Evolutionary conservation across 441 rosid genomes (phyloP).

Genomic region (Gossypium davidsonii): DNA sequence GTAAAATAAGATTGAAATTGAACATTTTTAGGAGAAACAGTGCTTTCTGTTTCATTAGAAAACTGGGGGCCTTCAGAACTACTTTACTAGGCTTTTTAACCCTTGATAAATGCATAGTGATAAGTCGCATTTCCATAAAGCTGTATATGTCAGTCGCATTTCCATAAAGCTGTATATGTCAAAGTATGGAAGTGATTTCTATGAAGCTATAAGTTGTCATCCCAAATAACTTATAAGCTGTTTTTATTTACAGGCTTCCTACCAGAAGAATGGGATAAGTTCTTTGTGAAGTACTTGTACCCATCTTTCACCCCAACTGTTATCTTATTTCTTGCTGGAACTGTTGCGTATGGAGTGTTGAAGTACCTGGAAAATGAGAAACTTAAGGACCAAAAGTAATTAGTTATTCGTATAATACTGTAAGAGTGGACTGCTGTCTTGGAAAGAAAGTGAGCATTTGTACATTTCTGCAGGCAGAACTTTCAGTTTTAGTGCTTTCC

Average conservation of each 20-base stretch:
- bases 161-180: neutral
- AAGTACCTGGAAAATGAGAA: constrained; percentile 82
- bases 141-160: neutral
- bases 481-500: neutral
- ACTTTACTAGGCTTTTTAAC: neutral
- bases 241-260: constrained; percentile 54
- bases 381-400: constrained; percentile 48
- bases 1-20: neutral
- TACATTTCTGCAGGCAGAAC: neutral
- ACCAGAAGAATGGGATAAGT: constrained; percentile 73
- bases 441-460: neutral
- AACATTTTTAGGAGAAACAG: neutral
- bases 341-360: constrained; percentile 66
- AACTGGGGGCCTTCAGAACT: neutral
- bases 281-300: constrained; percentile 77
- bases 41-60: neutral
- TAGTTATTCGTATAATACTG: neutral
- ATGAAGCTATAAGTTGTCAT: neutral
- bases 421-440: constrained; percentile 9
- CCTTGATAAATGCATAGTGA: neutral
- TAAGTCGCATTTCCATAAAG: neutral
- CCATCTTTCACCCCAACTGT: constrained; percentile 82
- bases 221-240: constrained; percentile 3
- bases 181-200: neutral
- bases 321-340: constrained; percentile 65